Evolutionary conservation across 2,329 filamentous ascomycete species (phyloP), one percentile per base, ranked within the genome.

Genomic region (Drechslerella dactyloides): DNA sequence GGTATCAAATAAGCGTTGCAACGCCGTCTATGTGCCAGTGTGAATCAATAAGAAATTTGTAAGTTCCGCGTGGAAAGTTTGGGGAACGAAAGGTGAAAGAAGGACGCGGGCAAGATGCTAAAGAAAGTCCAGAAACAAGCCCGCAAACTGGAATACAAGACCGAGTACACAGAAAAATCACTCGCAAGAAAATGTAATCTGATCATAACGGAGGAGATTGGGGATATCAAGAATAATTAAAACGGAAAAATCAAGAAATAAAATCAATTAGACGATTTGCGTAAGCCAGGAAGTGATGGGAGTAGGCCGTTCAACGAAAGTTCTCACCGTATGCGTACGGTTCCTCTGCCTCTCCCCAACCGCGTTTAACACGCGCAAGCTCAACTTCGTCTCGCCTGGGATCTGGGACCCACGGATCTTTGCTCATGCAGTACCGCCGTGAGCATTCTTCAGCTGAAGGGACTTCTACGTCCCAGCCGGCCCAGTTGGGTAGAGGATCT

Each of bases 381-480:
- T 70, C 66, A 19, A 70, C 66, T 37, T 70, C 66, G 33, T 70
- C 66, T n/a, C 48, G 61, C 37, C 64, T 70, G 13, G 66, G 66
- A 56, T 70, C 66, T 33, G 66, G 66, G 23, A 70, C 66, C 66
- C 66, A 70, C 6, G 66, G 66, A 35, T 70, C 66, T 54, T 70
- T 70, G 10, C 33, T 24, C 66, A 70, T 70, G 24, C 66, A 70
- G 30, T 70, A 70, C 56, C 60, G 56, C 35, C 66, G 66, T 46
- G 66, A 70, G 30, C 66, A 70, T n/a, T 70, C 66, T 37, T 70
- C 66, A 21, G 66, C 59, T 8, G 66, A 21, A 27, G 66, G 66
- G 1, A 70, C 55, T 27, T n/a, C 35, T 37, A 70, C 59, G 30
- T 70, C 66, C 66, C 66, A 70, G 10, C 66, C 66, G 1, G 59